Evolutionary conservation across 2,329 filamentous ascomycete genomes (phyloP), one percentile per base, ranked within the genome.

Genomic region (Hypoxylon sp.): DNA sequence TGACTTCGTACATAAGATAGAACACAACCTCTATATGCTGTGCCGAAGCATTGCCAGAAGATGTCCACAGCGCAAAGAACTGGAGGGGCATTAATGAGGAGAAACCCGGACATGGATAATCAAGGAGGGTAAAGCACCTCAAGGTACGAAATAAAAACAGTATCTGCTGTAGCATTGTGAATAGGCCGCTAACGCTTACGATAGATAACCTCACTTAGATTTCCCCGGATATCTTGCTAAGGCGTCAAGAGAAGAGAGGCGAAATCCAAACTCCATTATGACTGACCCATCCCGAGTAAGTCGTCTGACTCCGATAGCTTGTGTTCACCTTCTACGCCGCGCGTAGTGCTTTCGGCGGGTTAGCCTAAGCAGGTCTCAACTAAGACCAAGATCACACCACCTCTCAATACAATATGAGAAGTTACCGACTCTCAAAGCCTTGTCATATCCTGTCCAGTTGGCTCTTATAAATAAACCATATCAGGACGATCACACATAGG

Each of bases 401-500:
- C n/a, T 19, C n/a, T 39, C 14, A 16, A 7, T n/a, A 7, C 37
- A 21, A 41, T 11, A 3, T 5, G 3, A 14, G 16, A 2, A n/a
- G 16, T 16, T 41, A 41, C 2, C 37, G 7, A 19, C 37, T 41
- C 37, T 3, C 37, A 8, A 19, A 16, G 37, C 16, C 16, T 21
- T 19, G 16, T 41, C 16, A 11, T 41, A 41, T 19, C n/a, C 7
- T 19, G 7, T 2, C 16, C 8, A 7, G 8, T 41, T 41, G 7
- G 19, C 19, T 9, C 7, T 21, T 5, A n/a, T 21, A 41, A 19
- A 2, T 11, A 6, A 27, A 55, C 8, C 34, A 21, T 11, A 14
- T 30, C 37, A 45, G 41, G 39, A 47, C 9, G 14, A 27, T 55
- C 43, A 66, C 19, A 58, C 52, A 29, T 66, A 59, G 9, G 32